Percentiles rank a stretch among this genome's conserved stretches.
Evolutionary conservation across 768 basidiomycete genomes (phyloP).

Genomic region (Calocera viscosa): DNA sequence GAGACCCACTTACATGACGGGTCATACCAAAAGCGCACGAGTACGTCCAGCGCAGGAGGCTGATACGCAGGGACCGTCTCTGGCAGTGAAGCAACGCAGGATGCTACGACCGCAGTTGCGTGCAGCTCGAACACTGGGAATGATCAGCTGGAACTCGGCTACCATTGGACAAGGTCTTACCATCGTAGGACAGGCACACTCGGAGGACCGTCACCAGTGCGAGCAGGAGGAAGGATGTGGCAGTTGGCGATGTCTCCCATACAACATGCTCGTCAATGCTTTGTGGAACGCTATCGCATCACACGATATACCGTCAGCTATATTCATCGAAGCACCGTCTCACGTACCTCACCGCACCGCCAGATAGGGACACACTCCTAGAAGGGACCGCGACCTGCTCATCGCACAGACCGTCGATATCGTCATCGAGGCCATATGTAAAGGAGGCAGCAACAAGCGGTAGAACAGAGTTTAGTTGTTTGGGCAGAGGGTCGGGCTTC

Average conservation of each 20-base stretch:
- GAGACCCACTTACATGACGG: slow-evolving; percentile 42
- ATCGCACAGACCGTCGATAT: slow-evolving; percentile 57
- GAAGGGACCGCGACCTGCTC: slow-evolving; percentile 40
- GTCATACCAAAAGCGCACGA: slow-evolving; percentile 68
- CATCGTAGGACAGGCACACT: slow-evolving; percentile 60
- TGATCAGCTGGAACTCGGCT: slow-evolving; percentile 1
- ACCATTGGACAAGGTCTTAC: slow-evolving; percentile 27
- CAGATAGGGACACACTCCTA: slow-evolving; percentile 25
- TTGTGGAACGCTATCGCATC: too few species aligned
- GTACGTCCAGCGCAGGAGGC: slow-evolving; percentile 55
- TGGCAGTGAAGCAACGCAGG: slow-evolving; percentile 63
- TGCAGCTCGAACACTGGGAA: slow-evolving; percentile 50
- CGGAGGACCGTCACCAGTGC: slow-evolving; percentile 56
- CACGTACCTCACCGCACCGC: not conserved
- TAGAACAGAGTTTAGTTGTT: slow-evolving; percentile 44
- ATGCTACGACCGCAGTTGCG: slow-evolving; percentile 62
- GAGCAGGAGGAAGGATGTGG: slow-evolving; percentile 58
- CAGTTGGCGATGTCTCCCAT: slow-evolving; percentile 64
- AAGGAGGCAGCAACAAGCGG: slow-evolving; percentile 50
- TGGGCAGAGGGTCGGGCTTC: slow-evolving; percentile 21
- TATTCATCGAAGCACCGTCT: too few species aligned
- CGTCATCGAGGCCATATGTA: slow-evolving; percentile 55
- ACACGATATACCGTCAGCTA: too few species aligned
- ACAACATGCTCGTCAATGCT: slow-evolving; percentile 30
- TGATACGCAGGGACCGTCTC: slow-evolving; percentile 44